Conservation (phyloP, 2,329 filamentous ascomycete genomes). For the Sclerotinia minor region DNA sequence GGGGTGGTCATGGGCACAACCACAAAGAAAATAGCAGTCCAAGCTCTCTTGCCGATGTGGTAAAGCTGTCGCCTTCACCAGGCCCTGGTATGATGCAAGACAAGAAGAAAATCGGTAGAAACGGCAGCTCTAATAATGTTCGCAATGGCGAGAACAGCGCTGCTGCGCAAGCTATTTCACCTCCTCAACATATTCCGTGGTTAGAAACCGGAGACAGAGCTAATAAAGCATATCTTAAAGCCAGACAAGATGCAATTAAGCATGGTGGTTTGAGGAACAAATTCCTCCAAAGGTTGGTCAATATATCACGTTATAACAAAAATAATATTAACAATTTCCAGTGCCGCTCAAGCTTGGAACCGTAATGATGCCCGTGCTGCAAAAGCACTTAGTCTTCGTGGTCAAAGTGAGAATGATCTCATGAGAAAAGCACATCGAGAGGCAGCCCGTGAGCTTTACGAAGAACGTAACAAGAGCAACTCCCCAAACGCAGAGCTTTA, state of each 20-base stretch:
- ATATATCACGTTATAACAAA: slow-evolving; percentile 22
- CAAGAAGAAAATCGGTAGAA: slow-evolving; percentile 59
- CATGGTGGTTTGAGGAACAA: slow-evolving; percentile 96
- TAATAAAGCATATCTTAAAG: slow-evolving; percentile 93
- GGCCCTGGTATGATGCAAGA: slow-evolving; percentile 61
- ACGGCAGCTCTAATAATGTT: slow-evolving; percentile 64
- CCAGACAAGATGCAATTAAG: slow-evolving; percentile 92
- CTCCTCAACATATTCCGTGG: slow-evolving; percentile 93
- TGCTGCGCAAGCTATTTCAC: slow-evolving; percentile 78
- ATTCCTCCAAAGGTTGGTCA: slow-evolving; percentile 80
- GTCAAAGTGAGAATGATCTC: slow-evolving; percentile 93
- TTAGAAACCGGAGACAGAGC: slow-evolving; percentile 87
- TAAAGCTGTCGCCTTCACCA: slow-evolving; percentile 93
- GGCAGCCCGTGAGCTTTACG: slow-evolving; percentile 87
- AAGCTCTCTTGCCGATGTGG: slow-evolving; percentile 86
- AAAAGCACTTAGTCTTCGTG: slow-evolving; percentile 89
- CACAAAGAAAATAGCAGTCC: slow-evolving; percentile 66
- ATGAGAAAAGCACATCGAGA: slow-evolving; percentile 98
- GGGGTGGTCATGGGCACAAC: slow-evolving; percentile 74
- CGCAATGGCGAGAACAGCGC: slow-evolving; percentile 75
- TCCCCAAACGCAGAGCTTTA: slow-evolving; percentile 70
- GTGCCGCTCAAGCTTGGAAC: slow-evolving; percentile 97
- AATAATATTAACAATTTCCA: slow-evolving; percentile 44
- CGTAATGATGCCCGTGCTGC: slow-evolving; percentile 94
- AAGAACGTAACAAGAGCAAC: slow-evolving; percentile 80